phyloP scores from a whole-genome alignment of 2,329 filamentous ascomycete species.

The Pestalotiopsis sp. region DNA sequence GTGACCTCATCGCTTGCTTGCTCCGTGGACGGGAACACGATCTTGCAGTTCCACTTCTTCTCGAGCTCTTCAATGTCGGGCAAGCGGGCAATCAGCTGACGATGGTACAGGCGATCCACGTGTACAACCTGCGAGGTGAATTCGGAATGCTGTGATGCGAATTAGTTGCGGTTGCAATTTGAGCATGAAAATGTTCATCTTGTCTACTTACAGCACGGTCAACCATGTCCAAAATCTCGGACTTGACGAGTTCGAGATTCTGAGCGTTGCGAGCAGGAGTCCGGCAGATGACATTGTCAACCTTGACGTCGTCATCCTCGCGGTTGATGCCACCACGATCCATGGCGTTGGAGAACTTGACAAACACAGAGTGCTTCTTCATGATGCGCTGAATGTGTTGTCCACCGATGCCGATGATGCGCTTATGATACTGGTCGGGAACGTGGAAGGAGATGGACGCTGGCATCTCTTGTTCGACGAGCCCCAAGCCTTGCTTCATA shows the following conservation, averaged over 20 bases:
- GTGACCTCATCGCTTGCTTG: slow-evolving; percentile 95
- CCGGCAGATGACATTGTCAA: slow-evolving; percentile 98
- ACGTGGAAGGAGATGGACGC: slow-evolving; percentile 99
- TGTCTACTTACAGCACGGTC: slow-evolving; percentile 75
- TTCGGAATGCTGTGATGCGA: slow-evolving; percentile 74
- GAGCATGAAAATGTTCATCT: background rate
- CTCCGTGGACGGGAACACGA: slow-evolving; percentile 96
- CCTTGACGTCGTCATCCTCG: slow-evolving; percentile 97
- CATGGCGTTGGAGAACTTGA: slow-evolving; percentile 99
- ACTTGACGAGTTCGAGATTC: slow-evolving; percentile 95
- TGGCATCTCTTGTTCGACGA: slow-evolving; percentile 99
- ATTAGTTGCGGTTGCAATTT: slow-evolving; percentile 11
- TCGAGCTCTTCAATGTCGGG: slow-evolving; percentile 91
- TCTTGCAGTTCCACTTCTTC: slow-evolving; percentile 99
- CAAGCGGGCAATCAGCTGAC: slow-evolving; percentile 87
- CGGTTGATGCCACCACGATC: slow-evolving; percentile 89
- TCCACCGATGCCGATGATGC: slow-evolving; percentile 97
- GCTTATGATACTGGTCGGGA: slow-evolving; percentile 98
- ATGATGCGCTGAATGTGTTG: slow-evolving; percentile 99
- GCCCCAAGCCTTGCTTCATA: slow-evolving; percentile 86
- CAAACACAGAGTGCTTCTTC: slow-evolving; percentile 99
- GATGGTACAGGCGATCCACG: slow-evolving; percentile 93
- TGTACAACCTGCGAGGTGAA: slow-evolving; percentile 93
- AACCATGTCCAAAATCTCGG: slow-evolving; percentile 99
- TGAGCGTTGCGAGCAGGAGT: slow-evolving; percentile 96